These are phyloP conservation scores for Saccharomyces hybrid DNA, from an alignment of 1,139 yeast species.

Conservation along the genomic window DNA sequence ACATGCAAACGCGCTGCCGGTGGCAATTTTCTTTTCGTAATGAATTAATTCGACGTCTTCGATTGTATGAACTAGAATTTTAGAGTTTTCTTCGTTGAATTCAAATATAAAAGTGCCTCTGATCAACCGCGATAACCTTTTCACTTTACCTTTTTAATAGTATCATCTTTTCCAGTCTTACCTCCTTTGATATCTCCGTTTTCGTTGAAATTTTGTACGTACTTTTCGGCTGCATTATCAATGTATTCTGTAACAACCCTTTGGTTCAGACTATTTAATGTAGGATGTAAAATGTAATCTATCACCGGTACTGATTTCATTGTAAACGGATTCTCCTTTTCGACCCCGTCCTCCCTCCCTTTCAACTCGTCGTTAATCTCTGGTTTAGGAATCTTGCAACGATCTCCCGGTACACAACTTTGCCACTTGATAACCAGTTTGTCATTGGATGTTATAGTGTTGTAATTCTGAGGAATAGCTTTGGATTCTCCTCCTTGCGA, in stretches of 20 bases:
- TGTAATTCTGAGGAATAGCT: constrained; percentile 14
- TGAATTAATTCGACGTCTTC: constrained; percentile 69
- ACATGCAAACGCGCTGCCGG: constrained; percentile 13
- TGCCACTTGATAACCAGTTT: constrained; percentile 56
- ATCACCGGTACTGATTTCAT: constrained; percentile 10
- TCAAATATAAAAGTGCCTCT: constrained; percentile 71
- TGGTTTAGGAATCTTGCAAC: constrained; percentile 17
- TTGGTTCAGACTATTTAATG: constrained; percentile 1
- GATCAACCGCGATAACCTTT: constrained; percentile 36
- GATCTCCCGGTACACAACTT: constrained; percentile 49
- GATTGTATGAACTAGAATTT: constrained; percentile 62
- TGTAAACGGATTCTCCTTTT: constrained; percentile 13
- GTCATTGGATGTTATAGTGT: constrained; percentile 35
- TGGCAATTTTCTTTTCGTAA: constrained; percentile 23
- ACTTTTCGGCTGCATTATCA: not conserved
- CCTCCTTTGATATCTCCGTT: constrained; percentile 1
- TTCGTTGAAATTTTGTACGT: not conserved
- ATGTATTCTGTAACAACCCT: not conserved
- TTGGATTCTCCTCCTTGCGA: constrained; percentile 12
- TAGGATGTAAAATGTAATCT: constrained; percentile 14
- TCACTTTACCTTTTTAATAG: constrained; percentile 14
- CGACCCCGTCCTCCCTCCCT: constrained; percentile 3
- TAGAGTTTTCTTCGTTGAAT: constrained; percentile 49
- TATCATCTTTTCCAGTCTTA: not conserved
- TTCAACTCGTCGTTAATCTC: constrained; percentile 2